These are phyloP conservation scores for Dentiscutata heterogama DNA, from an alignment of 371 early-diverging fungal species.

Conservation along the genomic window DNA sequence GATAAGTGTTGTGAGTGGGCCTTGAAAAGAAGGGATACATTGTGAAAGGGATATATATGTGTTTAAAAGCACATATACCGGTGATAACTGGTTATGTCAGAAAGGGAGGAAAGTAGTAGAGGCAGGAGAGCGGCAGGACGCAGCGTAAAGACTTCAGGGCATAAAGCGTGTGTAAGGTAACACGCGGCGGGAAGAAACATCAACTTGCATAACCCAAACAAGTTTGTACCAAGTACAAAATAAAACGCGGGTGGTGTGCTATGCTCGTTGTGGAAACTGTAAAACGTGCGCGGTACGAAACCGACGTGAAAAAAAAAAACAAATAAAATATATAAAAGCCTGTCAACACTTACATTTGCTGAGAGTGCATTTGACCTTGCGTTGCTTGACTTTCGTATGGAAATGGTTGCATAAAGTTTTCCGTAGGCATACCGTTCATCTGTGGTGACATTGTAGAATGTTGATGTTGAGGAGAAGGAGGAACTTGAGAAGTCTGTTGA, in stretches of 20 bases:
- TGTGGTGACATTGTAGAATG: slow-evolving; percentile 37
- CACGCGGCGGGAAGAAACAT: slow-evolving; percentile 37
- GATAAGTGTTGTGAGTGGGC: background rate
- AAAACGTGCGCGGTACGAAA: slow-evolving; percentile 30
- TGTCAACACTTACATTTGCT: slow-evolving; percentile 39
- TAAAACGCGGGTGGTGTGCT: slow-evolving; percentile 13
- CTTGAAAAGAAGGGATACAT: background rate
- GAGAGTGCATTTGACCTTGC: slow-evolving; percentile 40
- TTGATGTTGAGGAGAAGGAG: slow-evolving; percentile 25
- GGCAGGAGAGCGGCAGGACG: background rate
- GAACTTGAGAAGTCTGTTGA: slow-evolving; percentile 16
- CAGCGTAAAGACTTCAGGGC: background rate
- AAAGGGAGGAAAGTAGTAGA: background rate
- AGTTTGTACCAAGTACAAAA: slow-evolving; percentile 16
- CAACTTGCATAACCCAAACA: slow-evolving; percentile 29
- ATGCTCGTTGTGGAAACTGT: slow-evolving; percentile 32
- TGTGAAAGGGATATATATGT: background rate
- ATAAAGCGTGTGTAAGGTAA: slow-evolving; percentile 29
- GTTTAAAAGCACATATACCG: background rate
- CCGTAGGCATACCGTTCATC: slow-evolving; percentile 41
- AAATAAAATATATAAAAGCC: background rate
- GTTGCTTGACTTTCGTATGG: slow-evolving; percentile 15
- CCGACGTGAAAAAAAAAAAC: background rate
- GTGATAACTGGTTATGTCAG: background rate
- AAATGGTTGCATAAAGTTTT: slow-evolving; percentile 38